phyloP scores from a whole-genome alignment of 129 eudicot species.

The Flaveria trinervia region DNA sequence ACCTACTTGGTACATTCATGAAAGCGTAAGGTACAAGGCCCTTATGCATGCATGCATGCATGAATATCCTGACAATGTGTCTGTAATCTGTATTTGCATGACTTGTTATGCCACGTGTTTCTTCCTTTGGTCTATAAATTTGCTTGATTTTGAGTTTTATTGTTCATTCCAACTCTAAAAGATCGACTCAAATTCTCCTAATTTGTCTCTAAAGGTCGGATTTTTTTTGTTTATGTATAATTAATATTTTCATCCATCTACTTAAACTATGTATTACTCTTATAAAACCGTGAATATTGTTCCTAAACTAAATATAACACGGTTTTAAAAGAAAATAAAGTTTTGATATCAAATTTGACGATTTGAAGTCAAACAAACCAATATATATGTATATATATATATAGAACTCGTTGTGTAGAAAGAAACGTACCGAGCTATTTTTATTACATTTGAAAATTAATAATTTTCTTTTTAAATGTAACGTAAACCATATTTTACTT shows the following conservation, averaged over 20 bases:
- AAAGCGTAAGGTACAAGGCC: constrained; percentile 24
- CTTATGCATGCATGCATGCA: constrained; percentile 27
- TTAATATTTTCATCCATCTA: neutral
- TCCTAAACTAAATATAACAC: neutral
- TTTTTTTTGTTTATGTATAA: neutral
- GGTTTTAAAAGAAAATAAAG: neutral
- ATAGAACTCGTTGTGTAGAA: neutral
- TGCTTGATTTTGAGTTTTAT: constrained; percentile 8
- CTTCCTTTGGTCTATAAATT: constrained; percentile 27
- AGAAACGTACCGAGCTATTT: neutral
- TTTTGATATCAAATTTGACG: neutral
- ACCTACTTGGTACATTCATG: constrained; percentile 21
- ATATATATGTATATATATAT: too few relatives aligned
- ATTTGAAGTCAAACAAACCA: neutral
- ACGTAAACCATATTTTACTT: too few relatives aligned
- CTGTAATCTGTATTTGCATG: constrained; percentile 13
- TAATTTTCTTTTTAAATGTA: too few relatives aligned
- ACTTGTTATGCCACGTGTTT: constrained; percentile 20
- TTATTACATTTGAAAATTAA: neutral
- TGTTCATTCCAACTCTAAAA: constrained; percentile 16
- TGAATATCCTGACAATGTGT: neutral
- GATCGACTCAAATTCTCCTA: constrained; percentile 21
- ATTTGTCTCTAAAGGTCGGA: neutral
- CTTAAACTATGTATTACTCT: neutral
- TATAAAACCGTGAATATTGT: neutral